Evolutionary conservation across 2,329 filamentous ascomycete species (phyloP).

Genomic region (Sporothrix mexicana): DNA sequence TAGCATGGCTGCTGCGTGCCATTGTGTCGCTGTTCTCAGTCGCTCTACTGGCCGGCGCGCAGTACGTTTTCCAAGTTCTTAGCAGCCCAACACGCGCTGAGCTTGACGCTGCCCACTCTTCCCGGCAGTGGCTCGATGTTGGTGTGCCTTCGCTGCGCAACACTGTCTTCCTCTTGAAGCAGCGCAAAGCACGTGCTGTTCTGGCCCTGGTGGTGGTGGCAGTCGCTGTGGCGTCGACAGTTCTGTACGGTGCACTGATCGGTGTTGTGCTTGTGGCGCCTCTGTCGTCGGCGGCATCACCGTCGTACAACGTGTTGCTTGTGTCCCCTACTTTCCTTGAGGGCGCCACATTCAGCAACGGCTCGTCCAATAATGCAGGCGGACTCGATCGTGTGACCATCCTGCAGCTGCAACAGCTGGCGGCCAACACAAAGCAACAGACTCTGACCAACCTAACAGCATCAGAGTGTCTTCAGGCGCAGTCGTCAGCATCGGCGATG

Average conservation of each 20-base stretch:
- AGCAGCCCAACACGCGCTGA: conserved; percentile 59
- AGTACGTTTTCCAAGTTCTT: conserved; percentile 61
- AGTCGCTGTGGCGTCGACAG: conserved; percentile 6
- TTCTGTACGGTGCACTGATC: conserved; percentile 40
- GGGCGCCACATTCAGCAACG: conserved; percentile 49
- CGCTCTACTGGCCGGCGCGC: conserved; percentile 55
- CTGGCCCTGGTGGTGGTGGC: neutral
- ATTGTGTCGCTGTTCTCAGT: conserved; percentile 53
- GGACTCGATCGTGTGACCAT: conserved; percentile 46
- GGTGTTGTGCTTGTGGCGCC: neutral
- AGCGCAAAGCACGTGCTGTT: conserved; percentile 47
- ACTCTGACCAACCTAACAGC: conserved; percentile 10
- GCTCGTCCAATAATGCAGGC: conserved; percentile 45
- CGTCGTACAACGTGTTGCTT: conserved; percentile 44
- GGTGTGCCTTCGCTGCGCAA: conserved; percentile 61
- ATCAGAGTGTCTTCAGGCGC: conserved; percentile 14
- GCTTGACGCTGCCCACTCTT: conserved; percentile 54
- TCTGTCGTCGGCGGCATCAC: neutral
- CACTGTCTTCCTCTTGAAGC: conserved; percentile 50
- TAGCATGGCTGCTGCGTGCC: conserved; percentile 53
- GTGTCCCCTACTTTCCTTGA: conserved; percentile 47
- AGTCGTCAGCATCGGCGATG: neutral
- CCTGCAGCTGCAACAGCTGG: conserved; percentile 46
- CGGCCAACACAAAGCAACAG: conserved; percentile 34
- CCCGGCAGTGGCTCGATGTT: conserved; percentile 58